Evolutionary conservation across 2,329 filamentous ascomycete species (phyloP).

Genomic region (Simplicillium aogashimaense): DNA sequence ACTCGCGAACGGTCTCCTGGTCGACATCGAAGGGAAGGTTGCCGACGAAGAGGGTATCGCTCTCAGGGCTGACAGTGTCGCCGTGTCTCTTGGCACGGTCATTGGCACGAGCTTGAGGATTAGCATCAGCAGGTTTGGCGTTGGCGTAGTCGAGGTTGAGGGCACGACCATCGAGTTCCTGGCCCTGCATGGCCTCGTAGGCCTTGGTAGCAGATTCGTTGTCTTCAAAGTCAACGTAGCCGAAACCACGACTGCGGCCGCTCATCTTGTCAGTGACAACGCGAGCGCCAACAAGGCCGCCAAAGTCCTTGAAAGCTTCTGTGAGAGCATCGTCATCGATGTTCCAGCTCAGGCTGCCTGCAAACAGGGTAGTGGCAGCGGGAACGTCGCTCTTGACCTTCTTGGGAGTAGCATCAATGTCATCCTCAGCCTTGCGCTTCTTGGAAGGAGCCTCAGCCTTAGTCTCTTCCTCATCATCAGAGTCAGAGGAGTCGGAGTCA

Average conservation of each 20-base stretch:
- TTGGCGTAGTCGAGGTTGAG: slow-evolving; percentile 75
- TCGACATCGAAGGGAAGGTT: slow-evolving; percentile 80
- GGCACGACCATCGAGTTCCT: slow-evolving; percentile 62
- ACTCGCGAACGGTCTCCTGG: slow-evolving; percentile 63
- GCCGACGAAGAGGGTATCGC: slow-evolving; percentile 82
- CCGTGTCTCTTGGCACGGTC: slow-evolving; percentile 63
- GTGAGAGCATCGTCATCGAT: slow-evolving; percentile 75
- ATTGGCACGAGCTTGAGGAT: slow-evolving; percentile 44
- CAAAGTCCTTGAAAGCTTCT: slow-evolving; percentile 72
- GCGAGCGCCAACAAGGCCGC: slow-evolving; percentile 61
- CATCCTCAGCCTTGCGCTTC: slow-evolving; percentile 39
- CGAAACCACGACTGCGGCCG: slow-evolving; percentile 83
- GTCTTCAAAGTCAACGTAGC: slow-evolving; percentile 79
- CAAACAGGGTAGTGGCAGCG: slow-evolving; percentile 59
- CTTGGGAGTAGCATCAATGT: slow-evolving; percentile 45
- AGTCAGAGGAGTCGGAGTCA: slow-evolving; percentile 22
- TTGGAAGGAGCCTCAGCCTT: slow-evolving; percentile 30
- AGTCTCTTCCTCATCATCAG: slow-evolving; percentile 21
- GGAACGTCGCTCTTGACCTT: slow-evolving; percentile 53
- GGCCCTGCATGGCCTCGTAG: slow-evolving; percentile 62
- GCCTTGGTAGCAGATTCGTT: slow-evolving; percentile 60
- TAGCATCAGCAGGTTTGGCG: slow-evolving; percentile 47
- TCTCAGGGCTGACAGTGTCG: slow-evolving; percentile 69
- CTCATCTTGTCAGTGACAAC: slow-evolving; percentile 75
- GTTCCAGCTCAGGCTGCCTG: slow-evolving; percentile 85